Base-by-base conservation (phyloP, 2,329 filamentous ascomycete species). In the Pseudogymnoascus sp. region DNA sequence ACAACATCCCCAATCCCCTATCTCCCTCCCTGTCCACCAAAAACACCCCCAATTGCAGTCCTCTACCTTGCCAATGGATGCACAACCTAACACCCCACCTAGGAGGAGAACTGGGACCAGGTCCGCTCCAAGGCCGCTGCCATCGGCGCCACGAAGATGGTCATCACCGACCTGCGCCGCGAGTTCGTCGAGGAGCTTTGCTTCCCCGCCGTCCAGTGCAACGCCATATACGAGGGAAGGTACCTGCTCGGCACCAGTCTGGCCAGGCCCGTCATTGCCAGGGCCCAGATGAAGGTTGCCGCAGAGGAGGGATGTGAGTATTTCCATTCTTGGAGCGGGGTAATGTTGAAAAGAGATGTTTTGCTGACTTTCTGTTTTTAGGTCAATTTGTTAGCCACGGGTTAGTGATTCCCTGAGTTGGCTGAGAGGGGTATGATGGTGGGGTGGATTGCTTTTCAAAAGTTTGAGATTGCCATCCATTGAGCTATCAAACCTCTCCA, bases 171-270 rank as follows among this genome's bases (percentile, higher is more conserved):
- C 74, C 81, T 93, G 62, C 84, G 86, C 71, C 81, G 81, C 69
- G 88, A 91, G 76, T 93, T 95, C 72, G 84, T 95, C 68, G 88
- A 92, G 70, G 84, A 93, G 79, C 82, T 95, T 50, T 89, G 88
- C 80, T 93, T 88, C 83, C 87, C 84, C 61, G 90, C 90, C 66
- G 84, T 95, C 67, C 88, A 91, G 76, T 90, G 86, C 75, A 86
- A 87, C 68, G 85, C 84, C 66, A 84, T 86, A 74, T 89, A 87
- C 74, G 85, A 91, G 79, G 86, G 87, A 72, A 78, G 81, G 67
- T 86, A 86, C 77, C 79, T 85, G 56, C 79, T 86, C 66, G 84
- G 84, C 65, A 88, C 85, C 62, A 81, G 79, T 46, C 81, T 90
- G 65, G 88, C 88, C 66, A 84, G 87, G 63, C 88, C 88, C 43